Evolutionary conservation across 1,284 basidiomycete species (phyloP).

Genomic region (Schizopora paradoxa): DNA sequence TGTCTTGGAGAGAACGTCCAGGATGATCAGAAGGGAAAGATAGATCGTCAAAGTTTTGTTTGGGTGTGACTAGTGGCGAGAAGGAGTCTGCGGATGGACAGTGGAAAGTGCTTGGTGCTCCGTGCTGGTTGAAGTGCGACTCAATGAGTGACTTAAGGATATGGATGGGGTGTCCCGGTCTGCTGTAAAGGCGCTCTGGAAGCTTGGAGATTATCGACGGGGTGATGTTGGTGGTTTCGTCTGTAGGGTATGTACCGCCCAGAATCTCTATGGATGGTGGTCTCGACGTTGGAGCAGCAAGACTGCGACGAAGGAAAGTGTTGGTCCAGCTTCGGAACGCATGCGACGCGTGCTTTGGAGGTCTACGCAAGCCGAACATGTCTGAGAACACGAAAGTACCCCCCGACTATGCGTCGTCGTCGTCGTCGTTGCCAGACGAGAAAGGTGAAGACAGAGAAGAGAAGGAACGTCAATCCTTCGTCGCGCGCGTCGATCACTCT

Average conservation of each 20-base stretch:
- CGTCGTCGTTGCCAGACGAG: neutral
- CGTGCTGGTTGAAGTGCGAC: slow-evolving; percentile 70
- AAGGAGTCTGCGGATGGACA: slow-evolving; percentile 46
- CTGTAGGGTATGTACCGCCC: slow-evolving; percentile 59
- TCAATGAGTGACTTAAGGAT: slow-evolving; percentile 86
- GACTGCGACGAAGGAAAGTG: slow-evolving; percentile 5
- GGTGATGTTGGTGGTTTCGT: slow-evolving; percentile 83
- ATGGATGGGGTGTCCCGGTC: slow-evolving; percentile 78
- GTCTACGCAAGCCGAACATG: neutral
- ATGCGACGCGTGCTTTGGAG: slow-evolving; percentile 3
- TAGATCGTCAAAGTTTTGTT: slow-evolving; percentile 95
- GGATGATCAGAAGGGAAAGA: slow-evolving; percentile 94
- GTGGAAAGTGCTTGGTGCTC: slow-evolving; percentile 27
- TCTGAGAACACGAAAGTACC: neutral
- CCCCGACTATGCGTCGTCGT: no score
- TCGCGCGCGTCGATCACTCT: neutral
- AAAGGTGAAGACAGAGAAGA: neutral
- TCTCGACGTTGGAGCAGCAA: slow-evolving; percentile 2
- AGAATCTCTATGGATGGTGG: slow-evolving; percentile 34
- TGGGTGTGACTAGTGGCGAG: slow-evolving; percentile 86
- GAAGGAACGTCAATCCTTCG: neutral
- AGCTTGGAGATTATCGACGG: slow-evolving; percentile 78
- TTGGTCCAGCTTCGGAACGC: no score
- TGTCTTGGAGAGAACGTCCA: slow-evolving; percentile 85
- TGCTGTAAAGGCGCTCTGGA: slow-evolving; percentile 66